Conservation (phyloP, 2,329 filamentous ascomycete species). For the Aspergillus brunneoviolaceus region DNA sequence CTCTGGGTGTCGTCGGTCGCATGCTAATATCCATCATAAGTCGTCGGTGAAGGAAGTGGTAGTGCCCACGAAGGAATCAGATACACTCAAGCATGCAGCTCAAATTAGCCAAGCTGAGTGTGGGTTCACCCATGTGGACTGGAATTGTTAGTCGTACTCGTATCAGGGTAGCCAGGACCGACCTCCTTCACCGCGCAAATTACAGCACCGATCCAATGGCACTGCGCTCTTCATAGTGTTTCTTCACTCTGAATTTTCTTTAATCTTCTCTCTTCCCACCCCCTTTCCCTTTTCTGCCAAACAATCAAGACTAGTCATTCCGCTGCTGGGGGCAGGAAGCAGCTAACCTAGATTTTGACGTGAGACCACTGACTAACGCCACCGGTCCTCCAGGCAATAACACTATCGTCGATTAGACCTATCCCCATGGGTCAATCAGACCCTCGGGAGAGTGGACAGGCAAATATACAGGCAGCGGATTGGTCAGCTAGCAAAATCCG, state of each 20-base stretch:
- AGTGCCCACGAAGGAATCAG: background rate
- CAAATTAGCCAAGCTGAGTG: background rate
- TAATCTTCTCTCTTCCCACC: too few relatives aligned
- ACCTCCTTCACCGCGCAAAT: background rate
- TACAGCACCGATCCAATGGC: background rate
- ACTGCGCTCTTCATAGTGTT: background rate
- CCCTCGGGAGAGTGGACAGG: background rate
- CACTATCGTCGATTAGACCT: background rate
- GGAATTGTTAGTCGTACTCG: background rate
- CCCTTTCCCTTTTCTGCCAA: background rate
- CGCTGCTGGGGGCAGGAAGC: background rate
- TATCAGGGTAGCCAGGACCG: background rate
- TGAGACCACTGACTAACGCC: background rate
- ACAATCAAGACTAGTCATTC: background rate
- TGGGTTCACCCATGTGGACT: slow-evolving; percentile 1
- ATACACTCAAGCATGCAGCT: background rate
- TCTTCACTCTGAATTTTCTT: background rate
- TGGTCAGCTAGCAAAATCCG: background rate
- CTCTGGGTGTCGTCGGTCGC: slow-evolving; percentile 1
- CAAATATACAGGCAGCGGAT: background rate
- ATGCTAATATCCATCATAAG: background rate
- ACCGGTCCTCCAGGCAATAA: background rate
- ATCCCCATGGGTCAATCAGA: background rate
- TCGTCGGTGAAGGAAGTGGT: background rate
- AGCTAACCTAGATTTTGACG: background rate